Evolutionary conservation across 495 filamentous ascomycete genomes (phyloP).

Genomic region (Pseudevernia furfuracea): DNA sequence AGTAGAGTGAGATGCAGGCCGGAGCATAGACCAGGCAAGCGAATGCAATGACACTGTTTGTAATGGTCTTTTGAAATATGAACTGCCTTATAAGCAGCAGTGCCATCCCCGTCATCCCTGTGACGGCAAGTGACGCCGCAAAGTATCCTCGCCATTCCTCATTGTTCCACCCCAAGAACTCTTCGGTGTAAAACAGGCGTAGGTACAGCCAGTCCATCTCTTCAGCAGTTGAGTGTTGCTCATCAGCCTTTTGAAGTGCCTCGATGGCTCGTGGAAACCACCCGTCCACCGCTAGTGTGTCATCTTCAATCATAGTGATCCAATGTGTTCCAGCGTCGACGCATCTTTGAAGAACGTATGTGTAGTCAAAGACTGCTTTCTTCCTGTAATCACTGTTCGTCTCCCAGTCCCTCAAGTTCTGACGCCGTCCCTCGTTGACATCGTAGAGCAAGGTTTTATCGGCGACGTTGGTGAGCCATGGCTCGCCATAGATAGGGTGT

Average conservation of each 20-base stretch:
- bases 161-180: constrained; percentile 48
- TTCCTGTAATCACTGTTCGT: constrained; percentile 29
- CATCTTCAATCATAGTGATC: constrained; percentile 50
- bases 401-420: constrained; percentile 26
- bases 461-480: constrained; percentile 42
- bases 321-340: constrained; percentile 38
- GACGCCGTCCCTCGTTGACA: constrained; percentile 21
- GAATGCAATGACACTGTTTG: constrained; percentile 28
- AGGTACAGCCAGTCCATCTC: constrained; percentile 41
- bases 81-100: constrained; percentile 24
- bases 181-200: constrained; percentile 52
- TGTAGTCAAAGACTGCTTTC: constrained; percentile 47
- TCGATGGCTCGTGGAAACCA: constrained; percentile 44
- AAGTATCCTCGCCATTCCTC: constrained; percentile 43
- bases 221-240: constrained; percentile 22
- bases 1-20: constrained; percentile 32
- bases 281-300: constrained; percentile 42
- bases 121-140: constrained; percentile 29
- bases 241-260: constrained; percentile 35
- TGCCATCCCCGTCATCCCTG: constrained; percentile 22
- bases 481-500: constrained; percentile 44
- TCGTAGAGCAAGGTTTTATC: constrained; percentile 40
- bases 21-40: constrained; percentile 31
- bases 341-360: constrained; percentile 40
- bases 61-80: constrained; percentile 20